Conservation (phyloP, 139 green algal species). For the Micractinium sp. region DNA sequence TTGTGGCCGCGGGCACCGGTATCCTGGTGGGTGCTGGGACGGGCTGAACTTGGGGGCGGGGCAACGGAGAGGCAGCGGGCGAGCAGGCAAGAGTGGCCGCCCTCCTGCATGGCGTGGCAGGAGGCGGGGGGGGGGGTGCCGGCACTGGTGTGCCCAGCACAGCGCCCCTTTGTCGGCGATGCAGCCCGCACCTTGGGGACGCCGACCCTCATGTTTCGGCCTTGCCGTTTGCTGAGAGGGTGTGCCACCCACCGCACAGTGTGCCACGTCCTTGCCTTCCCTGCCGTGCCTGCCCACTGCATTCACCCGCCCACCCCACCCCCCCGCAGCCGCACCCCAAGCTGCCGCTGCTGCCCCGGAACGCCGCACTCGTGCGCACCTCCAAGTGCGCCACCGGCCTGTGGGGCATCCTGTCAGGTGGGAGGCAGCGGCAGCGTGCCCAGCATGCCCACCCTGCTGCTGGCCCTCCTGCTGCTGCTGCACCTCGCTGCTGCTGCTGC, state of each 20-base stretch:
- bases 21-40: constrained; percentile 16
- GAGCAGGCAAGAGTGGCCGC: neutral
- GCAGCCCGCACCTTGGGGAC: neutral
- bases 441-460: too few relatives aligned
- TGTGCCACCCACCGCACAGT: too few relatives aligned
- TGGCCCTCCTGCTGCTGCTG: too few relatives aligned
- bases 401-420: constrained; percentile 40
- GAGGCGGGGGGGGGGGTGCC: too few relatives aligned
- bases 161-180: neutral
- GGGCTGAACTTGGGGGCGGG: too few relatives aligned
- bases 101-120: neutral
- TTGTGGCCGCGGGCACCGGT: constrained; percentile 26
- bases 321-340: neutral
- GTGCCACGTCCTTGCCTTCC: neutral
- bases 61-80: too few relatives aligned
- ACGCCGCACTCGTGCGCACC: constrained; percentile 39
- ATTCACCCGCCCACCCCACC: neutral
- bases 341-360: constrained; percentile 38
- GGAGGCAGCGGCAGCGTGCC: neutral
- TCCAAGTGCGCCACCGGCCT: constrained; percentile 27
- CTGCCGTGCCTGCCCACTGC: neutral
- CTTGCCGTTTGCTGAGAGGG: neutral
- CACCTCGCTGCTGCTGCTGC: too few relatives aligned
- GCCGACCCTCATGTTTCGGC: neutral
- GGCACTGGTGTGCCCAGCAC: neutral